Conservation (phyloP, 176 grass and related monocot species). For the Carex kokanica region DNA sequence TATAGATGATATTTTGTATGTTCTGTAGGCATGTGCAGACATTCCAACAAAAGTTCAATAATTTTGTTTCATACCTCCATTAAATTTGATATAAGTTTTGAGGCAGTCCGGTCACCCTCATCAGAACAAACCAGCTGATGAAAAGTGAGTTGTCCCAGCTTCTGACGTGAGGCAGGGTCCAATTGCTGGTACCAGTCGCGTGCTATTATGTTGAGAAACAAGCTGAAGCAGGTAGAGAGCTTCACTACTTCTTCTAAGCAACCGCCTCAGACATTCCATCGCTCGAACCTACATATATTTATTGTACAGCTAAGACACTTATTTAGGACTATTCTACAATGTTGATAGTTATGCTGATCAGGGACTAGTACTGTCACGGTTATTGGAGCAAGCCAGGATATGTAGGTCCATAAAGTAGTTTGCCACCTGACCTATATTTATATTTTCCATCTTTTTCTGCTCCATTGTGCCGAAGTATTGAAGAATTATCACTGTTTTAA, state of each 20-base stretch:
- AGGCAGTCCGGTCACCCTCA: conserved; percentile 76
- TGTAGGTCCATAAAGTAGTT: neutral
- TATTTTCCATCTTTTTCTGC: neutral
- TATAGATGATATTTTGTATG: neutral
- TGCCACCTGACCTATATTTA: neutral
- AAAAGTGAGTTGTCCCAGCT: conserved; percentile 70
- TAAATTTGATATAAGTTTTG: conserved; percentile 77
- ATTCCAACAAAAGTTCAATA: neutral
- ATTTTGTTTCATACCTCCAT: conserved; percentile 67
- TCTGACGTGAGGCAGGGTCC: conserved; percentile 55
- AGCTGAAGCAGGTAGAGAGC: conserved; percentile 92
- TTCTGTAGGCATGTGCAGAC: neutral
- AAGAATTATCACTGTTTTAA: neutral
- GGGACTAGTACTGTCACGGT: neutral
- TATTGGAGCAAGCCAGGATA: neutral
- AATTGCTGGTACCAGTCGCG: conserved; percentile 78
- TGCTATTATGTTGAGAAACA: conserved; percentile 88
- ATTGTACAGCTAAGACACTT: neutral
- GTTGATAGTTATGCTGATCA: neutral
- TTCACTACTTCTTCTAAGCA: conserved; percentile 94
- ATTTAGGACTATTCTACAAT: neutral
- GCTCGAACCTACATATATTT: conserved; percentile 71
- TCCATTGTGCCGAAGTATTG: neutral
- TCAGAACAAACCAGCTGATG: conserved; percentile 96
- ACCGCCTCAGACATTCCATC: conserved; percentile 95